Percentiles rank a stretch among this genome's conserved stretches.
These are phyloP conservation scores for Sporothrix inflata DNA, from an alignment of 2,329 filamentous ascomycete genomes.

Conservation along the genomic window DNA sequence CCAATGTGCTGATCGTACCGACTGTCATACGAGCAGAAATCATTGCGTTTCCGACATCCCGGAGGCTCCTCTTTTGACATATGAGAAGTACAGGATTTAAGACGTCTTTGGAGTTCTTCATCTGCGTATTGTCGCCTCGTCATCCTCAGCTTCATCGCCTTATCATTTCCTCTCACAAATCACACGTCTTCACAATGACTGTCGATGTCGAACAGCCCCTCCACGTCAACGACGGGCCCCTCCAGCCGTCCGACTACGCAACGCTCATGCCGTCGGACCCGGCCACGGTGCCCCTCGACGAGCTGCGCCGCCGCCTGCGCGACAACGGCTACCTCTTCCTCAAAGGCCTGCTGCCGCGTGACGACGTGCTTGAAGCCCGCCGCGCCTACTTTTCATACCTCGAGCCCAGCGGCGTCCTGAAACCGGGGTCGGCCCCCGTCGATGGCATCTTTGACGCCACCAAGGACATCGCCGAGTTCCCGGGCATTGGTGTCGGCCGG, in stretches of 20 bases:
- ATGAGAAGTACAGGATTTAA: background rate
- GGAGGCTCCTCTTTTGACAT: background rate
- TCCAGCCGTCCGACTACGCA: conserved; percentile 25
- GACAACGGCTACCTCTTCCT: conserved; percentile 59
- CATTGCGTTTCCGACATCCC: background rate
- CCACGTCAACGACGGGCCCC: conserved; percentile 31
- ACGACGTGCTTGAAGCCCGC: conserved; percentile 56
- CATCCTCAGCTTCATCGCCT: background rate
- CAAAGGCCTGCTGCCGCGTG: conserved; percentile 56
- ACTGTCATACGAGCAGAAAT: background rate
- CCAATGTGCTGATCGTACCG: background rate
- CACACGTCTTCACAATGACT: background rate
- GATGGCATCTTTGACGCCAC: conserved; percentile 57
- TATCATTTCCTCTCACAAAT: too few species aligned
- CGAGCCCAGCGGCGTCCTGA: conserved; percentile 58
- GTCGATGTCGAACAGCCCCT: conserved; percentile 22
- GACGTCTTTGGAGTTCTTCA: background rate
- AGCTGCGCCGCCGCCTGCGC: conserved; percentile 27
- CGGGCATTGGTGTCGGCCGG: conserved; percentile 59
- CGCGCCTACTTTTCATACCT: conserved; percentile 58
- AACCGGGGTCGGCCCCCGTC: conserved; percentile 54
- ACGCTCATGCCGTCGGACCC: conserved; percentile 27
- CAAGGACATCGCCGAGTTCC: conserved; percentile 49
- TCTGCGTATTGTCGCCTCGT: background rate
- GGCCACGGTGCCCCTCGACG: conserved; percentile 25